Evolutionary conservation across 2,329 filamentous ascomycete species (phyloP).

Genomic region (Zasmidium cellare): DNA sequence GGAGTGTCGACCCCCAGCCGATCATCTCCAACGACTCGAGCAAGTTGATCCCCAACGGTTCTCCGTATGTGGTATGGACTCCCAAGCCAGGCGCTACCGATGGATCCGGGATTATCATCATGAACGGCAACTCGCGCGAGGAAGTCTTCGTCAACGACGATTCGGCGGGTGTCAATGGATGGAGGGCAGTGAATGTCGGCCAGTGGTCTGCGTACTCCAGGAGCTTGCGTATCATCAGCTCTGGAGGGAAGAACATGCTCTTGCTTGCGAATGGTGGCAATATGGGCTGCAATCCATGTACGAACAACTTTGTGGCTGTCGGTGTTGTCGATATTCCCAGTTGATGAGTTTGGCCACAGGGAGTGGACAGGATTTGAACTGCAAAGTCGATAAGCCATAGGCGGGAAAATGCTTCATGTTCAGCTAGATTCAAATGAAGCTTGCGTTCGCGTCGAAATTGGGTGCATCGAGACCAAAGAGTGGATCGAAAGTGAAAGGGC

Average conservation of each 20-base stretch:
- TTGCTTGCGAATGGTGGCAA: conserved; percentile 1
- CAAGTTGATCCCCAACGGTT: conserved; percentile 43
- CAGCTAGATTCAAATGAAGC: no score
- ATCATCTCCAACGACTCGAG: conserved; percentile 45
- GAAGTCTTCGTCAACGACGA: conserved; percentile 4
- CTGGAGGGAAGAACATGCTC: neutral
- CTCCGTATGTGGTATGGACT: conserved; percentile 53
- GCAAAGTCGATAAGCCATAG: no score
- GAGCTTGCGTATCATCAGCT: neutral
- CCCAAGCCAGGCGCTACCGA: neutral
- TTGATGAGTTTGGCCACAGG: no score
- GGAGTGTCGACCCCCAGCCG: conserved; percentile 38
- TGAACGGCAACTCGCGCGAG: conserved; percentile 1
- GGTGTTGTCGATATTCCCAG: neutral
- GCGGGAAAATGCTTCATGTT: no score
- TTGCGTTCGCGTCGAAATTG: no score
- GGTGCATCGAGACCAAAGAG: no score
- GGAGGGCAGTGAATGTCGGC: conserved; percentile 2
- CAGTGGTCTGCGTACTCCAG: conserved; percentile 6
- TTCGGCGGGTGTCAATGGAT: neutral
- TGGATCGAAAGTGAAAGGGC: no score
- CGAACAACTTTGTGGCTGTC: neutral
- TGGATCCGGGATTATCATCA: conserved; percentile 2
- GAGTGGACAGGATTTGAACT: no score
- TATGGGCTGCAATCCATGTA: neutral